Evolutionary conservation across 2,329 filamentous ascomycete genomes (phyloP), one percentile per base, ranked within the genome.

Genomic region (Colletotrichum sp.): DNA sequence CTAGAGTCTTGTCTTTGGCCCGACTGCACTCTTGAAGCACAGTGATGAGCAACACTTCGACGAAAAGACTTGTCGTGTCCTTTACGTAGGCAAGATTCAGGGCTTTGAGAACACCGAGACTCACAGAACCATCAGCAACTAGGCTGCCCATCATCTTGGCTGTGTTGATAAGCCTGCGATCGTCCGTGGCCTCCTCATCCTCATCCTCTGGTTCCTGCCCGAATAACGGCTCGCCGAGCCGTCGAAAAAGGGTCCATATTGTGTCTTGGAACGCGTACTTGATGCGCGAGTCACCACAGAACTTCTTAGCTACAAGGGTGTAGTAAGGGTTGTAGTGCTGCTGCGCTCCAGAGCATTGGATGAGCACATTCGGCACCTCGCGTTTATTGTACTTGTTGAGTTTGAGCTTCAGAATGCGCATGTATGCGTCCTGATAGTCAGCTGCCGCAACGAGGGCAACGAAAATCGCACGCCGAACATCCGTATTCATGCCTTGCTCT

Each of bases 261-360:
- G 93, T 92, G 80, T 96, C 96, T 82, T 97, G 95, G 82, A 99
- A 98, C 2, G 95, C 93, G 86, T 96, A 96, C 77, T 92, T 92
- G 79, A 98, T 90, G 79, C 93, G 92, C 78, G 92, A 92, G 76
- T 96, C 94, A 5, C 88, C 88, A 81, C 96, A 98, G 10, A 98
- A 89, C 78, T 93, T 93, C 64, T 91, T 92, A 12, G 95, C 96
- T 48, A 99, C 93, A 1, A 98, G 88, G 0, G 95, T 94, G 82
- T 99, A 99, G 86, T 98, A 99, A 1, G 94, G 95, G 80, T 99
- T 99, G 85, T 98, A 98, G 1, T 89, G 89, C 72, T 93, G 89
- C 85, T 99, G 97, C 5, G 94, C 93, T 59, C 95, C 95, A 2
- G 93, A 93, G 82, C 96, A 98, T 79, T 97, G 96, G 10, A 98